These are phyloP conservation scores for Nyctanthes arbortristis DNA, from an alignment of 257 asterid genomes.

Conservation along the genomic window DNA sequence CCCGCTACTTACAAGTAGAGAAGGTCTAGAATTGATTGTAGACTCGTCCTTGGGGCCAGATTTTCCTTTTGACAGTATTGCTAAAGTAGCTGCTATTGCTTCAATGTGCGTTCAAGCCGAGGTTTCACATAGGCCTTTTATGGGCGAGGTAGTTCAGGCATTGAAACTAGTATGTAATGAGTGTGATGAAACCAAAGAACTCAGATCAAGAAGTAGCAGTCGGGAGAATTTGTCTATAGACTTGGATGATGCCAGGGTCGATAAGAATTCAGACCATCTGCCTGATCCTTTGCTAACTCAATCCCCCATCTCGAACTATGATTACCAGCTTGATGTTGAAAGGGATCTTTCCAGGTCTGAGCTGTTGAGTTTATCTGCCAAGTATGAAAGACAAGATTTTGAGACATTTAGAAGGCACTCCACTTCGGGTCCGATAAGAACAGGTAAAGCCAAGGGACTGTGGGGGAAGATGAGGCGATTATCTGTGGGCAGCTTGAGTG, in stretches of 20 bases:
- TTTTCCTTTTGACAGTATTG: conserved; percentile 56
- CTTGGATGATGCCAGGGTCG: conserved; percentile 39
- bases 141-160: conserved; percentile 98
- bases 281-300: conserved; percentile 40
- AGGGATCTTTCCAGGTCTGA: conserved; percentile 70
- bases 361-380: conserved; percentile 50
- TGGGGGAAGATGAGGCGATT: conserved; percentile 70
- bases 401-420: conserved; percentile 69
- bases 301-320: conserved; percentile 50
- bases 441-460: conserved; percentile 42
- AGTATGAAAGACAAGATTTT: conserved; percentile 39
- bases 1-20: conserved; percentile 63
- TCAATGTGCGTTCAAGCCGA: conserved; percentile 95
- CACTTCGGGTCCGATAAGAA: conserved; percentile 70
- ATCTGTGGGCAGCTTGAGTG: conserved; percentile 71
- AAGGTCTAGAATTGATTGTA: conserved; percentile 57
- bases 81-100: conserved; percentile 92
- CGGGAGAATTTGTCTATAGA: conserved; percentile 46
- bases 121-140: conserved; percentile 88
- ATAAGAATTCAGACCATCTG: conserved; percentile 26
- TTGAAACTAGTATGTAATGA: conserved; percentile 73
- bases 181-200: conserved; percentile 49
- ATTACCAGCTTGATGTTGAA: conserved; percentile 58
- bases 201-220: conserved; percentile 46
- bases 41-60: conserved; percentile 63